These are phyloP conservation scores for Pythium insidiosum DNA, from an alignment of 352 stramenopile species.

Conservation along the genomic window DNA sequence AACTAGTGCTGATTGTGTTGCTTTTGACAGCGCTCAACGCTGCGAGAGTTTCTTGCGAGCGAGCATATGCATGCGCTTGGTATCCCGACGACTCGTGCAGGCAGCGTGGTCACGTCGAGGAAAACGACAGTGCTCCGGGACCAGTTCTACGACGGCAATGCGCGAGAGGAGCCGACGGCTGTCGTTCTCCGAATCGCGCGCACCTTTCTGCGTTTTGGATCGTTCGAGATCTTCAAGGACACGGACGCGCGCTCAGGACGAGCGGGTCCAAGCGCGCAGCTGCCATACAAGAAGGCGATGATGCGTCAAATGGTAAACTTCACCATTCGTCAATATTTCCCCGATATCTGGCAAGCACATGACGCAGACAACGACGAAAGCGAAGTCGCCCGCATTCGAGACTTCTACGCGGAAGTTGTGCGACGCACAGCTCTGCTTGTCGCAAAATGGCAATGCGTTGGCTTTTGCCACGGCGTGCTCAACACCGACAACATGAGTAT, in stretches of 20 bases:
- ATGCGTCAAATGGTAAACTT: slow-evolving; percentile 80
- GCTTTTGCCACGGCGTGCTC: slow-evolving; percentile 89
- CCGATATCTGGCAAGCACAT: slow-evolving; percentile 26
- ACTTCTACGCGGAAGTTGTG: slow-evolving; percentile 62
- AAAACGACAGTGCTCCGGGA: slow-evolving; percentile 72
- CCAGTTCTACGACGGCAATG: slow-evolving; percentile 86
- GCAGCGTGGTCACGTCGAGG: slow-evolving; percentile 62
- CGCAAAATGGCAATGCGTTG: slow-evolving; percentile 76
- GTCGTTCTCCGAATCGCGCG: slow-evolving; percentile 86
- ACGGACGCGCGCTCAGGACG: slow-evolving; percentile 52
- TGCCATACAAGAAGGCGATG: slow-evolving; percentile 57
- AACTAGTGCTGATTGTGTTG: slow-evolving; percentile 1
- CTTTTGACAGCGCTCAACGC: slow-evolving; percentile 83
- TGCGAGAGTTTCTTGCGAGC: slow-evolving; percentile 96
- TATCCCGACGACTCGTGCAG: slow-evolving; percentile 91
- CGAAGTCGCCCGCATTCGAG: slow-evolving; percentile 12
- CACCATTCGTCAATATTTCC: slow-evolving; percentile 59
- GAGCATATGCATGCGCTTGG: slow-evolving; percentile 94
- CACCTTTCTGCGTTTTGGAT: slow-evolving; percentile 93
- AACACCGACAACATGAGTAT: slow-evolving; percentile 93
- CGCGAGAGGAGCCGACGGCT: slow-evolving; percentile 70
- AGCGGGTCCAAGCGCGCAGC: slow-evolving; percentile 53
- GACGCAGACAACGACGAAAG: slow-evolving; percentile 4
- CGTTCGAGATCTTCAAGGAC: slow-evolving; percentile 94
- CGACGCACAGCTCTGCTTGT: slow-evolving; percentile 71